Evolutionary conservation across 192 early-diverging fungal genomes (phyloP), one percentile per base, ranked within the genome.

Genomic region (Gigaspora rosea): DNA sequence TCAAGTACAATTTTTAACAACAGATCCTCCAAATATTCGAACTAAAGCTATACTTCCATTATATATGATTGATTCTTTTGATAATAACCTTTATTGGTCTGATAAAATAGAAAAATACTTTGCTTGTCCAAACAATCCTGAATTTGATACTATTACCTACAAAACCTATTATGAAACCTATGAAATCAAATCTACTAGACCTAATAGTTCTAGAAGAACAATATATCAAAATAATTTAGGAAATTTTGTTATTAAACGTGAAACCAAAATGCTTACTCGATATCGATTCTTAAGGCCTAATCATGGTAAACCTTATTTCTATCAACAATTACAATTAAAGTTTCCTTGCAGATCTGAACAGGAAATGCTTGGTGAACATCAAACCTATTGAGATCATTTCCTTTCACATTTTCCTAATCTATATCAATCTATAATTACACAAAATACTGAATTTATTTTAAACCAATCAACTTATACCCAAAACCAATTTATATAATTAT

Each of bases 41-140:
- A 27, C 27, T 27, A 27, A 27, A 27, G 27, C 27, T 27, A 27
- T 27, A 27, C 27, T 27, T 27, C 27, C 27, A 27, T 27, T 27
- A 52, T 16, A 8, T 27, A 5, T 51, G 16, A 56, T 71, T 41
- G 54, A 36, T 56, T 11, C 27, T 2, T 0, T 56, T 58, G 0
- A 52, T 9, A 27, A 71, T 71, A 6, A 71, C 16, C 51, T 15
- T 36, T 71, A 71, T 54, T 71, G 13, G 22, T 54, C 27, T 33
- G 20, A 71, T 54, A 7, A 12, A 3, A 71, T 71, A 54, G 69
- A 54, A 56, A 71, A 71, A 71, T 71, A 71, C 54, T 54, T 71
- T 15, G 2, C 11, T 11, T n/a, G 8, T 8, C 69, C 51, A n/a
- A 10, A 18, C 20, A 33, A 33, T 8, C 15, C 36, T n/a, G 50